A percentile compares a stretch with the other conserved stretches of the same genome.
These are phyloP conservation scores for Mucor piriformis DNA, from an alignment of 371 early-diverging fungal genomes.

Conservation along the genomic window DNA sequence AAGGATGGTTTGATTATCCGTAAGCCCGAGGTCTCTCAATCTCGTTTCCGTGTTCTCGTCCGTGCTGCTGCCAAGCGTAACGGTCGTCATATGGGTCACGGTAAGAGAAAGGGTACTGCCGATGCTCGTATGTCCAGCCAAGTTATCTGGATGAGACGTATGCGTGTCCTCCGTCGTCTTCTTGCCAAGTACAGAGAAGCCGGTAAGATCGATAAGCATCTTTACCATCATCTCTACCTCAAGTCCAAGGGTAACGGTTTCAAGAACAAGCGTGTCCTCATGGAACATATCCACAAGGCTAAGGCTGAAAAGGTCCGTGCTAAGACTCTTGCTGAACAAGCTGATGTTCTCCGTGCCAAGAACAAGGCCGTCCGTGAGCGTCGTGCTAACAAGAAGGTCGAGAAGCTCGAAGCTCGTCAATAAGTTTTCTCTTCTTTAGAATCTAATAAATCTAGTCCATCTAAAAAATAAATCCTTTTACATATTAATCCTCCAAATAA, in stretches of 20 bases:
- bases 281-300: slow-evolving; percentile 99
- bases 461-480: too few relatives aligned
- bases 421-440: background rate
- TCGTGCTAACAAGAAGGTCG: slow-evolving; percentile 91
- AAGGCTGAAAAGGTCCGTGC: slow-evolving; percentile 99
- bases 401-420: slow-evolving; percentile 22
- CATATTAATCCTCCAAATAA: too few relatives aligned
- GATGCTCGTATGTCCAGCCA: slow-evolving; percentile 98
- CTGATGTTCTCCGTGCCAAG: slow-evolving; percentile 97
- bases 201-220: slow-evolving; percentile 98
- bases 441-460: too few relatives aligned
- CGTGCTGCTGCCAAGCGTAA: slow-evolving; percentile 94
- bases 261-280: slow-evolving; percentile 99
- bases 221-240: slow-evolving; percentile 97
- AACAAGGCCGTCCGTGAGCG: slow-evolving; percentile 97
- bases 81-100: slow-evolving; percentile 99
- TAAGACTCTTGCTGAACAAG: slow-evolving; percentile 96
- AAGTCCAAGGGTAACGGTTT: slow-evolving; percentile 99
- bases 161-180: slow-evolving; percentile 97
- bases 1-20: slow-evolving; percentile 98
- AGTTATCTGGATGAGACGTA: slow-evolving; percentile 99
- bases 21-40: slow-evolving; percentile 93
- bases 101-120: slow-evolving; percentile 99
- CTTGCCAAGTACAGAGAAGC: slow-evolving; percentile 98
- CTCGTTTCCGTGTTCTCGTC: slow-evolving; percentile 96